Evolutionary conservation across 2,329 filamentous ascomycete species (phyloP).

Genomic region (Alternaria sp.): DNA sequence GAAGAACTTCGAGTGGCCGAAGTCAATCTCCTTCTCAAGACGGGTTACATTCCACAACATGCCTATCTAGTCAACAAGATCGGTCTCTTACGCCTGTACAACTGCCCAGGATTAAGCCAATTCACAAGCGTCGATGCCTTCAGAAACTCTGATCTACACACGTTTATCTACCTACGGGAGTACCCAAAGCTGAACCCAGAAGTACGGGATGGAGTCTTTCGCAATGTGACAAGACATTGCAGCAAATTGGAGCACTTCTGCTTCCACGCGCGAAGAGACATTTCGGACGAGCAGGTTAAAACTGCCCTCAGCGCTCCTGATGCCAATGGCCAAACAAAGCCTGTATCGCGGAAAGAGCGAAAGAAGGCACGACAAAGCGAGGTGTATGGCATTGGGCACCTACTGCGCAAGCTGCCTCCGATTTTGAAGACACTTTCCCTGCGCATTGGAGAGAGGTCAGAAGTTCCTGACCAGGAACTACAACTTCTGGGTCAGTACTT

Average conservation of each 20-base stretch:
- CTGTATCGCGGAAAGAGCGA: neutral
- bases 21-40: neutral
- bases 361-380: neutral
- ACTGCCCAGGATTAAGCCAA: neutral
- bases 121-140: neutral
- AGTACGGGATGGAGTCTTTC: neutral
- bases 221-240: neutral
- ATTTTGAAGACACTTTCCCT: neutral
- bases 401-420: neutral
- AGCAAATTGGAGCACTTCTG: neutral
- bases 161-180: neutral
- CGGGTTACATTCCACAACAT: neutral
- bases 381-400: neutral
- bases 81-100: neutral
- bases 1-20: neutral
- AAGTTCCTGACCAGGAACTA: neutral
- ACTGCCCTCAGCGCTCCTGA: neutral
- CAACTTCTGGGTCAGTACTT: neutral
- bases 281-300: neutral
- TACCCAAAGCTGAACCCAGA: neutral
- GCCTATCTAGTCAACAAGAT: neutral
- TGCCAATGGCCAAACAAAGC: neutral
- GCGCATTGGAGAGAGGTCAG: neutral
- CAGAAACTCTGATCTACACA: neutral
- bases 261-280: neutral